Conservation (phyloP, 768 basidiomycete genomes). For the Serendipita sp. region DNA sequence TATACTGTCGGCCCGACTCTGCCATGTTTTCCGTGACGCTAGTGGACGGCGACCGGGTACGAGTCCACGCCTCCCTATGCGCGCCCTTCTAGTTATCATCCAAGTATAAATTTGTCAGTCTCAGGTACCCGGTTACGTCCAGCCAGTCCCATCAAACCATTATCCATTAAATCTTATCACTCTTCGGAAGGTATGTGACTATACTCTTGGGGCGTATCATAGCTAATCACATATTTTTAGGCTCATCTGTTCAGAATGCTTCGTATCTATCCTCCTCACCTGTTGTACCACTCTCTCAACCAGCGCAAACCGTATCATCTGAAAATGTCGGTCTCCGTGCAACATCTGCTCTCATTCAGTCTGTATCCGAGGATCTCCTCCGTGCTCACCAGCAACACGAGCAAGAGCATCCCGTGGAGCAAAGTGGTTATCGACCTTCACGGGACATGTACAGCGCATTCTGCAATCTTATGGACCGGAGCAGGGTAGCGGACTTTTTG, state of each 20-base stretch:
- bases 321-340: not conserved
- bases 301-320: not conserved
- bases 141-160: not conserved
- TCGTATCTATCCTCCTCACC: not conserved
- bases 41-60: too few species aligned
- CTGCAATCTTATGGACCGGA: not conserved
- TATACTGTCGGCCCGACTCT: too few species aligned
- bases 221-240: not conserved
- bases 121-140: not conserved
- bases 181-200: not conserved
- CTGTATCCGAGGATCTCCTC: not conserved
- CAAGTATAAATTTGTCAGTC: not conserved
- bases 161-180: not conserved
- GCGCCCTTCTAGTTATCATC: not conserved
- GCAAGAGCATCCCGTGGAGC: not conserved
- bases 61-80: not conserved
- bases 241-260: not conserved
- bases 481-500: not conserved
- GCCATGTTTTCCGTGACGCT: too few species aligned
- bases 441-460: not conserved
- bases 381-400: not conserved
- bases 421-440: not conserved
- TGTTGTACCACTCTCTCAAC: not conserved
- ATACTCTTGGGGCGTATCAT: not conserved
- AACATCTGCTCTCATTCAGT: not conserved